Base-by-base conservation (phyloP, 192 early-diverging fungal species). In the Umbelopsis ramanniana region DNA sequence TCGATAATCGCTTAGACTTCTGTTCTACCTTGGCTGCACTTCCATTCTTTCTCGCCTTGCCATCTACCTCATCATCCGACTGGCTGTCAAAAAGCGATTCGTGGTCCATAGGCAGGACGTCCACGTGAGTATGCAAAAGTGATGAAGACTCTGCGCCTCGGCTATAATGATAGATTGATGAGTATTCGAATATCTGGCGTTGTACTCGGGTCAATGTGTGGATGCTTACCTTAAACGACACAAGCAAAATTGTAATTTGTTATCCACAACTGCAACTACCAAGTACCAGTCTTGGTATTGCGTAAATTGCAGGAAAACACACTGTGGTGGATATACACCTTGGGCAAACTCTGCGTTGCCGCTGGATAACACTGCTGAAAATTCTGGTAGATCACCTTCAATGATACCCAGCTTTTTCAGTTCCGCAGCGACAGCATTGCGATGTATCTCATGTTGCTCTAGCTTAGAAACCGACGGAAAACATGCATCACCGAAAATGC, bases 221-320 rank as follows among this genome's bases (percentile, higher is more conserved):
- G 7, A 4, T 33, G 63, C 40, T 46, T 79, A 79, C 77, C 60
- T 73, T 9, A 74, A 47, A 50, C 77, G 70, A 48, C 73, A 72
- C 17, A 79, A 47, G 38, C 71, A 79, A 8, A 74, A 68, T 38
- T 69, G 74, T 23, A 79, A 72, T 52, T 71, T 70, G 57, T 75
- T 79, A 15, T 77, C 71, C 1, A 74, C 67, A 24, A 74, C 70
- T 10, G 75, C 76, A 35, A 77, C 53, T 17, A 81, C 72, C 45
- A 81, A 66, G 46, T 81, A 77, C 72, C 71, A 81, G 14, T 81
- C 79, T 29, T 76, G 75, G 45, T 74, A 81, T 48, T 81, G 79
- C 5, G 75, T 66, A 47, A 81, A 81, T 22, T 77, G 75, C 1
- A 81, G 66, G 52, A 81, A 81, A 0, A 77, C 66, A 38, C 76